These are phyloP conservation scores for Russula lepida DNA, from an alignment of 768 basidiomycete species.

Conservation along the genomic window DNA sequence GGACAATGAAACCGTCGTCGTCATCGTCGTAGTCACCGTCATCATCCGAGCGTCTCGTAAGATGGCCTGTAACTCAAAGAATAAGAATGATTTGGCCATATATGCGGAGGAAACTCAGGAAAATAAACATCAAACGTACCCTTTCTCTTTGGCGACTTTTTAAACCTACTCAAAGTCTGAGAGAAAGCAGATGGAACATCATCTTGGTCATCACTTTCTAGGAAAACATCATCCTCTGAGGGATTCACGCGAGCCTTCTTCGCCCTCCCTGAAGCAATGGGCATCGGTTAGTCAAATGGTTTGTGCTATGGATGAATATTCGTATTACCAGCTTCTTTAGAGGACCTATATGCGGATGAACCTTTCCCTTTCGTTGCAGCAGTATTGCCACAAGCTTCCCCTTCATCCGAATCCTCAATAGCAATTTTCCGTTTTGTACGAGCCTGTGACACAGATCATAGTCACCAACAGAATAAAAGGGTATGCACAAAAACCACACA, in stretches of 20 bases:
- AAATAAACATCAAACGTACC: slow-evolving; percentile 29
- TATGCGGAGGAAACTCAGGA: neutral
- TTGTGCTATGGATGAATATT: neutral
- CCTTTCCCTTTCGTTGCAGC: slow-evolving; percentile 1
- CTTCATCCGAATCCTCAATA: slow-evolving; percentile 67
- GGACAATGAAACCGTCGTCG: slow-evolving; percentile 62
- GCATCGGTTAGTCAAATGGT: neutral
- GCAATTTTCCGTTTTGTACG: slow-evolving; percentile 59
- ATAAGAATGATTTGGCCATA: neutral
- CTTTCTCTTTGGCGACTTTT: slow-evolving; percentile 51
- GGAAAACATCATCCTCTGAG: slow-evolving; percentile 34
- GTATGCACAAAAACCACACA: slow-evolving; percentile 2
- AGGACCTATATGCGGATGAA: slow-evolving; percentile 19
- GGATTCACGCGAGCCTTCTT: slow-evolving; percentile 54
- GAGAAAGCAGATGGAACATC: slow-evolving; percentile 40
- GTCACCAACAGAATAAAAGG: neutral
- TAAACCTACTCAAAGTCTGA: slow-evolving; percentile 53
- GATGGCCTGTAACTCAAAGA: slow-evolving; percentile 21
- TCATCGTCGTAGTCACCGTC: slow-evolving; percentile 37
- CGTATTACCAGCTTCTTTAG: slow-evolving; percentile 12
- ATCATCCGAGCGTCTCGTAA: slow-evolving; percentile 37
- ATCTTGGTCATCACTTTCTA: slow-evolving; percentile 33
- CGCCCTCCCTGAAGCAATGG: slow-evolving; percentile 31
- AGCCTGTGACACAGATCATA: neutral
- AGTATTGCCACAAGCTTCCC: slow-evolving; percentile 23